Base-by-base conservation (phyloP, 2,329 filamentous ascomycete genomes). In the Penicillium sp. region DNA sequence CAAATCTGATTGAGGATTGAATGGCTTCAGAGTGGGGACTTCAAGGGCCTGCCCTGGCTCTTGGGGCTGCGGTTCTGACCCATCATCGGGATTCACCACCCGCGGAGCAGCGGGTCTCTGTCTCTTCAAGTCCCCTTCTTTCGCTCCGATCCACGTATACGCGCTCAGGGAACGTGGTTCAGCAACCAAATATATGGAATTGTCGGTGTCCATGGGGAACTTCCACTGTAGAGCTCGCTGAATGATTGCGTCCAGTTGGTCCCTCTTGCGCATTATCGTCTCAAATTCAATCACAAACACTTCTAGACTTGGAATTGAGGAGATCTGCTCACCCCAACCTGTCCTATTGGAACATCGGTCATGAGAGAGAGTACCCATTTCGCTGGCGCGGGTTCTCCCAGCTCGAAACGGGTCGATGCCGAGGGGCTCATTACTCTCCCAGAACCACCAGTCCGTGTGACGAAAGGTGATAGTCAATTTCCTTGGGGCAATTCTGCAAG, bases 391-490 rank as follows among this genome's bases (percentile, higher is more conserved):
- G 17, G 49, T 51, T 36, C 36, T 57, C 32, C 30, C 56, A n/a
- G n/a, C 42, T 51, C 41, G 60, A 52, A 26, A 62, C 47, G 66
- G 65, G 51, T 66, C 61, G n/a, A 68, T 59, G 2, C 55, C 63
- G 13, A 69, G 40, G 2, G 59, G 56, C n/a, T 62, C 56, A 37
- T 56, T 55, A 24, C 58, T 51, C 49, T 66, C 61, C 54, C 62
- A 66, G 18, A 47, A 60, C 66, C 66, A 68, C 66, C 66, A 69
- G 47, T 69, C 66, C 12, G 59, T 56, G 33, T 68, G 61, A 6
- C 66, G 57, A 9, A 68, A 40, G 1, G 65, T 68, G 34, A 69
- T 54, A 4, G 56, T 59, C 2, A 68, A 46, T 13, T 53, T 54
- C 29, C 45, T 47, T 3, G 63, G 56, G 8, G 49, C 34, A 41